Percentiles rank a stretch among this genome's conserved stretches.
phyloP scores from a whole-genome alignment of 2,329 filamentous ascomycete genomes.

The Alternaria alternata region DNA sequence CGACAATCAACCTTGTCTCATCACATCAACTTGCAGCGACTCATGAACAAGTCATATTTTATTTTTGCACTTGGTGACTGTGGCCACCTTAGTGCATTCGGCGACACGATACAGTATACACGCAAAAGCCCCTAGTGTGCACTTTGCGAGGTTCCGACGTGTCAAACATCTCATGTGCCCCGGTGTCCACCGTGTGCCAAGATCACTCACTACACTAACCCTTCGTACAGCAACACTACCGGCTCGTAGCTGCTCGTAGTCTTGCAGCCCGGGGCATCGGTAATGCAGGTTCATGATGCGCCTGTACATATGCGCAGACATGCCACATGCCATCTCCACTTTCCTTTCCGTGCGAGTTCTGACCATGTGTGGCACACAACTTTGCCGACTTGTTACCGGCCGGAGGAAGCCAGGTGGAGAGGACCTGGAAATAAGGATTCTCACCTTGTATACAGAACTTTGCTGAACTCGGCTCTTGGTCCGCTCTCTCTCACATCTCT shows the following conservation, averaged over 20 bases:
- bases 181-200: not conserved
- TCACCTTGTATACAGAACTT: not conserved
- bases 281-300: not conserved
- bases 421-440: slow-evolving; percentile 1
- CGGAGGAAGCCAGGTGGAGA: not conserved
- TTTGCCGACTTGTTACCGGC: slow-evolving; percentile 1
- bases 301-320: not conserved
- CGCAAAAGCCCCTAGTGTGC: not conserved
- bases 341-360: not conserved
- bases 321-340: not conserved
- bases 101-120: not conserved
- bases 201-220: not conserved
- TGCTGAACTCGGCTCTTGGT: slow-evolving; percentile 2
- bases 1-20: not conserved
- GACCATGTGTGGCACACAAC: not conserved
- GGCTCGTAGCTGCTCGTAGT: not conserved
- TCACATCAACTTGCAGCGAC: not conserved
- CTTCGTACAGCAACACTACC: not conserved
- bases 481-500: not conserved
- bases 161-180: not conserved
- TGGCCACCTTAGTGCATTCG: not conserved
- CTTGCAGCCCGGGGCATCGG: not conserved
- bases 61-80: not conserved
- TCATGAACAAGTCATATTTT: not conserved
- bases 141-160: not conserved